phyloP scores from a whole-genome alignment of 2,329 filamentous ascomycete species.

The Aspergillus arachidicola region DNA sequence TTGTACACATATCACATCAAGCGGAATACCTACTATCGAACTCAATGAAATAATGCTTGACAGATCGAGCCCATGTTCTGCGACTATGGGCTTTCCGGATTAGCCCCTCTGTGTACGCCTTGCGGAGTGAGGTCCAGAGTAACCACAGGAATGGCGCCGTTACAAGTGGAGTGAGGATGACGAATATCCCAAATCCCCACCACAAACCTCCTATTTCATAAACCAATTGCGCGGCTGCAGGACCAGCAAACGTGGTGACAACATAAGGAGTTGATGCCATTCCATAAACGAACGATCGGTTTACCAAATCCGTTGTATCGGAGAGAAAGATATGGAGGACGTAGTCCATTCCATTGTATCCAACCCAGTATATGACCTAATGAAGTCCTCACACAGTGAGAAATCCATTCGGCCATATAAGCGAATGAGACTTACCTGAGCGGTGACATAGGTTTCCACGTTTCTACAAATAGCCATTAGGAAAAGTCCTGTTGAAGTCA shows the following conservation, averaged over 20 bases:
- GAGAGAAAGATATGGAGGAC: constrained; percentile 61
- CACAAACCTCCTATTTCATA: constrained; percentile 57
- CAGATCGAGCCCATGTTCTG: neutral
- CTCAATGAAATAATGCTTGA: constrained; percentile 11
- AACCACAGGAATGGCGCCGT: neutral
- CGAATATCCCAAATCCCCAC: constrained; percentile 66
- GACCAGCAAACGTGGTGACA: constrained; percentile 50
- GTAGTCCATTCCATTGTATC: constrained; percentile 58
- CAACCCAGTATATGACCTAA: constrained; percentile 52
- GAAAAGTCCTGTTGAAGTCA: constrained; percentile 47
- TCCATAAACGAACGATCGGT: constrained; percentile 62
- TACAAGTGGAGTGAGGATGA: constrained; percentile 49
- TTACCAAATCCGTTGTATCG: constrained; percentile 63
- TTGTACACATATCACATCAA: neutral
- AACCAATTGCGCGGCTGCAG: constrained; percentile 58
- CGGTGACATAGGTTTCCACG: constrained; percentile 64
- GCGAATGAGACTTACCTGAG: constrained; percentile 48
- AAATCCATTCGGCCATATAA: no score
- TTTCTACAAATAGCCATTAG: constrained; percentile 65
- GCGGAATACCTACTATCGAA: constrained; percentile 7
- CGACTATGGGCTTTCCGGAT: neutral
- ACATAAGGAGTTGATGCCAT: constrained; percentile 63
- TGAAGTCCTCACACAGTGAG: neutral
- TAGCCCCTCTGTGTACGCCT: neutral
- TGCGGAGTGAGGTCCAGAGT: neutral